Percentiles rank a stretch among this genome's conserved stretches.
Conservation (phyloP, 1,284 basidiomycete genomes). For the Erythrobasidium hasegawianum region DNA sequence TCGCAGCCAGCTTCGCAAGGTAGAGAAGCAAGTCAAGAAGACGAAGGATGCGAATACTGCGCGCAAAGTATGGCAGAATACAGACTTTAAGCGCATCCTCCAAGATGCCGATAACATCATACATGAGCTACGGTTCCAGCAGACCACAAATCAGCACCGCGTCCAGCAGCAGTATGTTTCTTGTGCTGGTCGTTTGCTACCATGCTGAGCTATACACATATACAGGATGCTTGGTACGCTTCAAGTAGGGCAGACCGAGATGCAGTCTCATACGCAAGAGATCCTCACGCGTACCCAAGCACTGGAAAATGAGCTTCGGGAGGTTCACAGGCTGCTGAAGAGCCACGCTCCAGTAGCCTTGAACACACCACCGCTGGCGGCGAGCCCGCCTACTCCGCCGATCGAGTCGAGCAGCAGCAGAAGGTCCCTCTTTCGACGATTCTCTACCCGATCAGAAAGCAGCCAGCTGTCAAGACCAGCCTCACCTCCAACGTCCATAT, state of each 20-base stretch:
- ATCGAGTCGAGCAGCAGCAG: not conserved
- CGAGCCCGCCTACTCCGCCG: not conserved
- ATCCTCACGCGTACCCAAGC: not conserved
- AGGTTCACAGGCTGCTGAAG: not conserved
- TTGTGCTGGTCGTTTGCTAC: too few species aligned
- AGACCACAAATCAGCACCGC: not conserved
- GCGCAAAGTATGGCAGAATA: not conserved
- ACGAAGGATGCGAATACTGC: not conserved
- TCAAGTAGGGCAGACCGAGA: not conserved
- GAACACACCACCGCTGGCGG: not conserved
- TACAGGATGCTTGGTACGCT: not conserved
- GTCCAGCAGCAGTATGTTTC: constrained; percentile 3
- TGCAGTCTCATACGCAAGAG: not conserved
- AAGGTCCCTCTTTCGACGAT: not conserved
- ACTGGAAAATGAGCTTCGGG: not conserved
- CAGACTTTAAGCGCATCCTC: not conserved
- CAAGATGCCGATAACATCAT: not conserved
- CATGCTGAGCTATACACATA: too few species aligned
- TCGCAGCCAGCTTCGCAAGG: constrained; percentile 4
- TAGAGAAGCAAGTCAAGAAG: constrained; percentile 1
- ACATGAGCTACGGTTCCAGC: not conserved
- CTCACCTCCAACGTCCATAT: not conserved
- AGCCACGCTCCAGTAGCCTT: not conserved
- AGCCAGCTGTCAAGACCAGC: not conserved
- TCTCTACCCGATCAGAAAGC: not conserved